Conservation (phyloP, 1,284 basidiomycete species). For the Pascua guehoae region DNA sequence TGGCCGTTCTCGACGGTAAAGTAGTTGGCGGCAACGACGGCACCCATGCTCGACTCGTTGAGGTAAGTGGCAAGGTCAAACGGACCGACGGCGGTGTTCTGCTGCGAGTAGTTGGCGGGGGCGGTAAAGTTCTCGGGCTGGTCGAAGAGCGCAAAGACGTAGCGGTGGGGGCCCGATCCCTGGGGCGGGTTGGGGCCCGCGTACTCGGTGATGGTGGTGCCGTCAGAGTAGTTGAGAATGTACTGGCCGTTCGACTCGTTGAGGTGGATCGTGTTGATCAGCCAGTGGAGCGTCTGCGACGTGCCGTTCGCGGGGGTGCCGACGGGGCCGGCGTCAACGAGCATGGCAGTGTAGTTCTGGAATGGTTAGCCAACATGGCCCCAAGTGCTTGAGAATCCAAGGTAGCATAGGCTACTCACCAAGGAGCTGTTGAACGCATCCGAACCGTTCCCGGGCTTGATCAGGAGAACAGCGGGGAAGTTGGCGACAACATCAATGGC, state of each 20-base stretch:
- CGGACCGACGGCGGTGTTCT: slow-evolving; percentile 57
- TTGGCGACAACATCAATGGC: slow-evolving; percentile 52
- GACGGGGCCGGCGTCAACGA: slow-evolving; percentile 65
- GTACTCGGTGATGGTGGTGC: slow-evolving; percentile 57
- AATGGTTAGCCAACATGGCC: too few relatives aligned
- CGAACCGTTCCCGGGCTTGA: slow-evolving; percentile 52
- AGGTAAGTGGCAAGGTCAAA: slow-evolving; percentile 53
- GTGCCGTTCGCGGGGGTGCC: slow-evolving; percentile 54
- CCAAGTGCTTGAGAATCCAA: too few relatives aligned
- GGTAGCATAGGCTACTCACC: background rate
- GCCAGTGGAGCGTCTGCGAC: slow-evolving; percentile 67
- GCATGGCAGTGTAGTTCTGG: slow-evolving; percentile 58
- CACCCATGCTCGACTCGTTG: slow-evolving; percentile 40
- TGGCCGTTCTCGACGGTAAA: slow-evolving; percentile 66
- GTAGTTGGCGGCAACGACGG: slow-evolving; percentile 57
- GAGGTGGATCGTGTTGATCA: slow-evolving; percentile 63
- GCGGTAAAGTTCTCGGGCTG: slow-evolving; percentile 56
- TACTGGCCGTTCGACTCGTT: slow-evolving; percentile 53
- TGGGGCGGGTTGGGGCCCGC: slow-evolving; percentile 66
- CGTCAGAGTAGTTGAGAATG: slow-evolving; percentile 16
- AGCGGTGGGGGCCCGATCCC: slow-evolving; percentile 69
- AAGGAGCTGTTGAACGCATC: background rate
- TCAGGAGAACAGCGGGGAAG: slow-evolving; percentile 87
- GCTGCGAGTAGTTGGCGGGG: slow-evolving; percentile 58
- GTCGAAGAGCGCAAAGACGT: slow-evolving; percentile 21